Evolutionary conservation across 345 rosid species (phyloP), one percentile per base, ranked within the genome.

Genomic region (Dipteronia dyeriana): DNA sequence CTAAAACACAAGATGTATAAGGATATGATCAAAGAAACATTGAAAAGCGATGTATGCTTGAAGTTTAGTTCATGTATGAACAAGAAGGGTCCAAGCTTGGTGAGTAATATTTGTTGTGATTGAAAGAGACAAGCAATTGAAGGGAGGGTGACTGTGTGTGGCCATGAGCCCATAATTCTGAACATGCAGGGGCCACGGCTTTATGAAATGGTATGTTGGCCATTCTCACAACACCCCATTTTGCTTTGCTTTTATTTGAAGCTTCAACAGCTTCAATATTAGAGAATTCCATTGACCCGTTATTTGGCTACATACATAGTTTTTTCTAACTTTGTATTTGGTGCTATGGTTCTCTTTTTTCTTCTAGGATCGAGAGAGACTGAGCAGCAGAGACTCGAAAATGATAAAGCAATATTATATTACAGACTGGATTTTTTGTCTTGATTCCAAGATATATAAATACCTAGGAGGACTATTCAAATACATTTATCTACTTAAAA

Each of bases 171-270:
- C 75, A 59, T 75, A 29, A 53, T 77, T 82, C 83, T 68, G 25
- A 65, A 69, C 80, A 69, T 14, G 68, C 1, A 66, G 75, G 60
- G 84, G 62, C 79, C 85, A 79, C 79, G 11, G 82, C 63, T 29
- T 39, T 19, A 66, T 82, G 68, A 83, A 76, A 85, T 85, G 88
- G 82, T 84, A 67, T 87, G 91, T 70, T 71, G 74, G 81, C 73
- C 41, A 71, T 74, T 82, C 62, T 39, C 34, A 25, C 11, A 39
- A 84, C 89, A 88, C 14, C 43, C 75, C 82, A 79, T 82, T 77
- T 64, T 63, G 23, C 72, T 31, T 66, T 75, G 49, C 59, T 61
- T 75, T 79, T 9, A 34, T 34, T 34, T 34, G 75, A 62, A 70
- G 67, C 56, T 4, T 34, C 25, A 51, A 1, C 5, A 43, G 56